Base-by-base conservation (phyloP, 129 eudicot species). In the Flaveria sonorensis region DNA sequence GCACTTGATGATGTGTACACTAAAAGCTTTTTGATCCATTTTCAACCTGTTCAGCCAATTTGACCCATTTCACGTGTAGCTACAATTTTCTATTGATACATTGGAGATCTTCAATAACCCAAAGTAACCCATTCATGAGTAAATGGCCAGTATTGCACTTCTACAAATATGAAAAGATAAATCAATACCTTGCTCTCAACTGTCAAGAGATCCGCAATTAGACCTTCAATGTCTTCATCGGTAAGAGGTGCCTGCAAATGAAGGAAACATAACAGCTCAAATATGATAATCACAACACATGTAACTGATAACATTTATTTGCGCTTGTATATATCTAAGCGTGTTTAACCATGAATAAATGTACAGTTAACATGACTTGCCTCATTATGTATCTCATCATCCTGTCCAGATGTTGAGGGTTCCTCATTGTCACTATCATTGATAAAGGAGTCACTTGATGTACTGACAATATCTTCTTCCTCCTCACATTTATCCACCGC, bases 131-230 rank as follows among this genome's bases (percentile, higher is more conserved):
- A 73, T 42, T 24, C 68, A 59, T 23, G 21, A 43, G 78, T 57
- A 73, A 21, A 59, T 36, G 9, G 14, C 10, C 10, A 0, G 24
- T 23, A 14, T 40, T 42, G 1, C 56, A 59, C 21, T 21, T 42
- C 68, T 19, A 66, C 39, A 70, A 16, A 43, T 55, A 24, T 32
- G 61, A 18, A 70, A 57, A 24, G 52, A 45, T 10, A 52, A 71
- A 57, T 11, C 7, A 48, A 43, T 85, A 95, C 99, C 92, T 95
- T 95, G 60, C 97, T 89, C 88, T 95, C 99, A 55, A 89, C 91
- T 86, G 89, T 87, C 78, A 95, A 70, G 51, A 95, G 97, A 79
- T 95, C 99, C 7, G 85, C 88, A 51, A 95, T 84, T 66, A 95
- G 86, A 72, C 89, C 88, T 70, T 91, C 97, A 23, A 95, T 85